A percentile compares a stretch with the other conserved stretches of the same genome.
Evolutionary conservation across 305 asterid species (phyloP).

Genomic region (Rubia tinctorum): DNA sequence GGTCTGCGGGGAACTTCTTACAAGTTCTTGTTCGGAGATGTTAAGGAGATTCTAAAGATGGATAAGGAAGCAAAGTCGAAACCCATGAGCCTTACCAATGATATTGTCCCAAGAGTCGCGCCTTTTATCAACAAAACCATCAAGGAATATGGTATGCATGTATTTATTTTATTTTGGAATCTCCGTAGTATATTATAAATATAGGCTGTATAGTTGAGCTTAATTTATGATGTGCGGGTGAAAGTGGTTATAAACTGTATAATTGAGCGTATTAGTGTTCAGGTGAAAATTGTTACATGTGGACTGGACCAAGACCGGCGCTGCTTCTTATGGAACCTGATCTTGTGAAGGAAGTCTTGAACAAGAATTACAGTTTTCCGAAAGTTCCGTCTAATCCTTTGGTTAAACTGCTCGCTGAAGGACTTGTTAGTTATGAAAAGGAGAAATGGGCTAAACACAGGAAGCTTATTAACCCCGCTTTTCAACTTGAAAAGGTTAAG

Average conservation of each 20-base stretch:
- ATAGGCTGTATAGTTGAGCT: not conserved
- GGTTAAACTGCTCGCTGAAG: conserved; percentile 20
- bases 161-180: not conserved
- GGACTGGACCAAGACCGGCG: conserved; percentile 50
- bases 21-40: conserved; percentile 30
- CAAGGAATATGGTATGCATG: conserved; percentile 19
- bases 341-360: conserved; percentile 45
- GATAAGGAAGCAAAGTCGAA: conserved; percentile 27
- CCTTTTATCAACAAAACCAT: conserved; percentile 22
- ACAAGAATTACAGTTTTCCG: conserved; percentile 25
- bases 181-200: not conserved
- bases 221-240: conserved; percentile 11
- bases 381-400: conserved; percentile 26
- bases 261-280: too few species aligned
- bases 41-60: conserved; percentile 25
- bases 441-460: conserved; percentile 45
- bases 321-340: conserved; percentile 37
- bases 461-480: conserved; percentile 39
- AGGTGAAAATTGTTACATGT: conserved; percentile 39
- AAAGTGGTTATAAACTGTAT: too few species aligned
- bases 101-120: conserved; percentile 25
- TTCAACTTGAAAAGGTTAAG: conserved; percentile 46
- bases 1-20: conserved; percentile 38
- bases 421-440: conserved; percentile 37
- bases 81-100: conserved; percentile 31